Conservation (phyloP, 768 basidiomycete genomes). For the Baorangia bicolor region DNA sequence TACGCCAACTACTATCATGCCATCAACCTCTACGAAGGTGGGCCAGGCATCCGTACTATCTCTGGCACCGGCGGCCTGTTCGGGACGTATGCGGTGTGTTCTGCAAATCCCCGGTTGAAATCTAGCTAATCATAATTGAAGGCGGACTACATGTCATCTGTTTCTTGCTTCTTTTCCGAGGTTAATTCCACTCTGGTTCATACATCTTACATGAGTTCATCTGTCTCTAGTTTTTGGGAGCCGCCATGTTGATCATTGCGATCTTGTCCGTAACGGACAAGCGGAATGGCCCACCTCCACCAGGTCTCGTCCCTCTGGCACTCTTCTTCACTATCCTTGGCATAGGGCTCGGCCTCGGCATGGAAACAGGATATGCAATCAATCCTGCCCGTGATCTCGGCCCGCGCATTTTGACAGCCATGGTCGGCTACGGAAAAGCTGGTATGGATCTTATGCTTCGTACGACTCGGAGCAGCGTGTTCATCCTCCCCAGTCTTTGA, state of each 20-base stretch:
- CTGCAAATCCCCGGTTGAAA: neutral
- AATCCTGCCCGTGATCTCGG: conserved; percentile 76
- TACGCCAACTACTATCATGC: conserved; percentile 70
- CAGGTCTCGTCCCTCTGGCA: conserved; percentile 52
- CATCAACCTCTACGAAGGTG: conserved; percentile 63
- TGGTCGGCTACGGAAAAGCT: conserved; percentile 64
- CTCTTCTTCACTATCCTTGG: conserved; percentile 59
- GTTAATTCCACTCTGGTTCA: conserved; percentile 16
- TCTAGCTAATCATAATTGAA: conserved; percentile 18
- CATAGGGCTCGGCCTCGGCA: conserved; percentile 57
- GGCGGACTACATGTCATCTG: conserved; percentile 43
- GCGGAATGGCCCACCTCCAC: conserved; percentile 46
- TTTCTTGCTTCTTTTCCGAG: conserved; percentile 48
- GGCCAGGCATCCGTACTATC: conserved; percentile 52
- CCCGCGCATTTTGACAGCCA: conserved; percentile 64
- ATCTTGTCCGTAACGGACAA: conserved; percentile 56
- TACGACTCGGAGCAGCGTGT: neutral
- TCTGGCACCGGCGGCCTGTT: conserved; percentile 57
- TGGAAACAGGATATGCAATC: conserved; percentile 64
- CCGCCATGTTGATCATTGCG: conserved; percentile 52
- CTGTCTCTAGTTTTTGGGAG: conserved; percentile 49
- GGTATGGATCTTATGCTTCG: conserved; percentile 36
- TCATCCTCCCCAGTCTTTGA: conserved; percentile 19
- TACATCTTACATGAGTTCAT: neutral
- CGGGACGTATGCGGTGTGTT: conserved; percentile 56